phyloP scores from a whole-genome alignment of 2,329 filamentous ascomycete species.

The Phoma sp. region DNA sequence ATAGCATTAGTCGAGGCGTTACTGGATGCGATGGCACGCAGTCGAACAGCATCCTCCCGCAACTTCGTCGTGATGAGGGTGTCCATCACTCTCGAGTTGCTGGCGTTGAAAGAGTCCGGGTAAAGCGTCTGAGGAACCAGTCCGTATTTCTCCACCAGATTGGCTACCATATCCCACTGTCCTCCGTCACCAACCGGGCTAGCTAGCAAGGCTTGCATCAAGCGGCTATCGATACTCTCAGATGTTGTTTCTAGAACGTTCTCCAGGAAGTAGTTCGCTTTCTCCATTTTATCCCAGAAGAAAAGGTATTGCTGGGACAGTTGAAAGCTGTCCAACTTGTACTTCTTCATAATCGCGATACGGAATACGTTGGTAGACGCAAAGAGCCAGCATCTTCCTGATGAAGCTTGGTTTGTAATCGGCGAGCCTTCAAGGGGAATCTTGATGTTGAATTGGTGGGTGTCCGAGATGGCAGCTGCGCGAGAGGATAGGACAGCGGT shows the following conservation, averaged over 20 bases:
- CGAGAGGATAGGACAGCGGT: slow-evolving; percentile 70
- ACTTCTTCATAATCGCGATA: slow-evolving; percentile 84
- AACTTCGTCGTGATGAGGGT: slow-evolving; percentile 81
- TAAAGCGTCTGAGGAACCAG: slow-evolving; percentile 83
- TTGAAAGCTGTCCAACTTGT: slow-evolving; percentile 79
- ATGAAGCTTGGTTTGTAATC: slow-evolving; percentile 82
- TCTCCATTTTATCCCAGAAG: slow-evolving; percentile 94
- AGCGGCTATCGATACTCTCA: slow-evolving; percentile 72
- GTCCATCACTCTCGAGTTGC: slow-evolving; percentile 73
- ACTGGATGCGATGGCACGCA: slow-evolving; percentile 64
- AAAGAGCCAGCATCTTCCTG: slow-evolving; percentile 90
- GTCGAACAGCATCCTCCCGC: slow-evolving; percentile 78
- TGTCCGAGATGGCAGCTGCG: slow-evolving; percentile 68
- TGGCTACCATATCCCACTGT: slow-evolving; percentile 92
- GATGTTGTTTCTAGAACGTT: slow-evolving; percentile 76
- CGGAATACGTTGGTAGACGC: slow-evolving; percentile 91
- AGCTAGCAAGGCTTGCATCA: slow-evolving; percentile 73
- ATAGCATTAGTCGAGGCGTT: slow-evolving; percentile 46
- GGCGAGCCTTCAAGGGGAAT: slow-evolving; percentile 83
- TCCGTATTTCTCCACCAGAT: slow-evolving; percentile 85
- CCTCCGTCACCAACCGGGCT: slow-evolving; percentile 80
- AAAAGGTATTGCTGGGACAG: slow-evolving; percentile 88
- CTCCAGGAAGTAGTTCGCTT: slow-evolving; percentile 88
- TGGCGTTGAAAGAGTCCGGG: slow-evolving; percentile 81
- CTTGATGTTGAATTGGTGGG: slow-evolving; percentile 81